Percentiles rank a stretch among this genome's conserved stretches.
phyloP scores from a whole-genome alignment of 768 basidiomycete species.

The Suillus hirtellus region DNA sequence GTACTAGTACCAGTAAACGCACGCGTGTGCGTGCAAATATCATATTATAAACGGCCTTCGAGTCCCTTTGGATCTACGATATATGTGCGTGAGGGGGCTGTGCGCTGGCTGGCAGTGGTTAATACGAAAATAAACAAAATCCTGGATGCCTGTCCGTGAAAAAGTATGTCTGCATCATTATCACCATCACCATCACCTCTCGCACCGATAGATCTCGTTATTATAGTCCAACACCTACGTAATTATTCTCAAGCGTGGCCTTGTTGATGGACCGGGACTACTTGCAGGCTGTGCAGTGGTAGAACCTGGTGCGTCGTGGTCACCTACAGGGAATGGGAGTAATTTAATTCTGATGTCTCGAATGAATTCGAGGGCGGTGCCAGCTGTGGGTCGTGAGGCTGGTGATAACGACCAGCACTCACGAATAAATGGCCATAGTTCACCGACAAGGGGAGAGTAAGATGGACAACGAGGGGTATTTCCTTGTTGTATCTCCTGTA shows the following conservation, averaged over 20 bases:
- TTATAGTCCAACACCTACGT: background rate
- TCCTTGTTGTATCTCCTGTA: background rate
- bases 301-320: background rate
- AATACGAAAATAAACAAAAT: slow-evolving; percentile 1
- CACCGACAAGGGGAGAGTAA: background rate
- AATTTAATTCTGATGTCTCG: background rate
- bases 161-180: background rate
- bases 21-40: background rate
- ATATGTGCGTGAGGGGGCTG: background rate
- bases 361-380: background rate
- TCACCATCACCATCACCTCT: background rate
- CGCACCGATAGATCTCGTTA: background rate
- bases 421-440: slow-evolving; percentile 3
- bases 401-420: slow-evolving; percentile 4
- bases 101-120: background rate
- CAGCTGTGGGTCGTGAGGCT: slow-evolving; percentile 4
- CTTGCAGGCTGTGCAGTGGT: background rate
- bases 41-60: background rate
- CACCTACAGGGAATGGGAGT: background rate
- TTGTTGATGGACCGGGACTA: background rate
- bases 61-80: slow-evolving; percentile 2
- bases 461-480: background rate
- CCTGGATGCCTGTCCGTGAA: background rate
- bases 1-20: background rate
- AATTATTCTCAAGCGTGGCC: slow-evolving; percentile 2